Percentiles rank a stretch among this genome's conserved stretches.
phyloP scores from a whole-genome alignment of 345 rosid genomes.

The Clarkia xantiana region DNA sequence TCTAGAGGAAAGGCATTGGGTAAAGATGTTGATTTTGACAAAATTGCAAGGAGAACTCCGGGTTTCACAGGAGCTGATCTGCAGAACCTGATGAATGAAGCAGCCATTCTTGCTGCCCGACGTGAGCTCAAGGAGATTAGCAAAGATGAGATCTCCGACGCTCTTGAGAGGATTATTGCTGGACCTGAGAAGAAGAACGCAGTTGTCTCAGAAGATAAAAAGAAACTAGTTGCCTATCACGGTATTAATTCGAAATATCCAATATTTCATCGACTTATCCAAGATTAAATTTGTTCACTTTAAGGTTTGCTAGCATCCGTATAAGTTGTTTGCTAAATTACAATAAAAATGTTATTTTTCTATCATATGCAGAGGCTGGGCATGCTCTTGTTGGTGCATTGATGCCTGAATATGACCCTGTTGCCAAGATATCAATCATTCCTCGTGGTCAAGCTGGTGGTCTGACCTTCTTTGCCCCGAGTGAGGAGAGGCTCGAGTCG shows the following conservation, averaged over 20 bases:
- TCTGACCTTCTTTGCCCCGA: constrained; percentile 88
- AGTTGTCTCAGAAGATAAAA: constrained; percentile 86
- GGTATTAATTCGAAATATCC: constrained; percentile 20
- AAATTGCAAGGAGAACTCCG: constrained; percentile 86
- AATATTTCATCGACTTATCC: too few species aligned
- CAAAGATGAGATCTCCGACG: constrained; percentile 95
- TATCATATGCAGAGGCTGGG: constrained; percentile 62
- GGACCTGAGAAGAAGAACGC: constrained; percentile 99
- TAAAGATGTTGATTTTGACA: constrained; percentile 91
- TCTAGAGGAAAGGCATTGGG: constrained; percentile 96
- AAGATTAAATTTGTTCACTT: too few species aligned
- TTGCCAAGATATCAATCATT: constrained; percentile 90
- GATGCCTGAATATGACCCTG: constrained; percentile 96
- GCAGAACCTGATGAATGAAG: constrained; percentile 96
- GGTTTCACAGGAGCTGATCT: constrained; percentile 95
- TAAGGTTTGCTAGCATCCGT: too few species aligned
- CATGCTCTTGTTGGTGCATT: constrained; percentile 95
- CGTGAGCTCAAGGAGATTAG: constrained; percentile 96
- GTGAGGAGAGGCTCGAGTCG: constrained; percentile 96
- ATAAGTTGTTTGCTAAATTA: too few species aligned
- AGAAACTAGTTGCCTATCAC: constrained; percentile 84
- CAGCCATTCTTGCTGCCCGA: constrained; percentile 94
- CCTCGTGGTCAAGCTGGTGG: constrained; percentile 99
- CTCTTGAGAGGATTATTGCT: constrained; percentile 92
- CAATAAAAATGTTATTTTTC: background rate